These are phyloP conservation scores for Dactylellina drechsleri DNA, from an alignment of 2,329 filamentous ascomycete genomes.

Conservation along the genomic window DNA sequence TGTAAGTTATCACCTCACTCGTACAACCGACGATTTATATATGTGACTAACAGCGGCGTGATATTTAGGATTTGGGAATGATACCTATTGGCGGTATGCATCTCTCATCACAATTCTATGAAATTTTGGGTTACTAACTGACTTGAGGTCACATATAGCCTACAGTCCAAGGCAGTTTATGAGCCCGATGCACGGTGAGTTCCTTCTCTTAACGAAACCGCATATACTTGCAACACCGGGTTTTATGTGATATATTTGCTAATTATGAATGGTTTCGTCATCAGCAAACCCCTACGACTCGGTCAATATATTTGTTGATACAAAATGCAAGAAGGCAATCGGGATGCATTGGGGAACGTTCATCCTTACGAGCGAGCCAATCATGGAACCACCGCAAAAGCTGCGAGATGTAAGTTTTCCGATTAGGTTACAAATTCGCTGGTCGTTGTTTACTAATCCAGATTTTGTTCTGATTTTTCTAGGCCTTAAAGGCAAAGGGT, in stretches of 20 bases:
- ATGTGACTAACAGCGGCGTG: constrained; percentile 17
- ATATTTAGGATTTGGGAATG: constrained; percentile 82
- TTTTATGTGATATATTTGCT: not conserved
- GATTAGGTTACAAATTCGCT: constrained; percentile 5
- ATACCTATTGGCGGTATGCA: constrained; percentile 81
- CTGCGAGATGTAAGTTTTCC: constrained; percentile 67
- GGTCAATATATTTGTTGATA: constrained; percentile 89
- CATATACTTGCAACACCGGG: not conserved
- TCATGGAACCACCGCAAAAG: constrained; percentile 80
- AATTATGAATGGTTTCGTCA: constrained; percentile 7
- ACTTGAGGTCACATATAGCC: constrained; percentile 60
- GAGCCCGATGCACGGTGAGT: constrained; percentile 75
- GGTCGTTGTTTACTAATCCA: constrained; percentile 6
- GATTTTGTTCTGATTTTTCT: constrained; percentile 14
- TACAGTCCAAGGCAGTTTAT: constrained; percentile 79
- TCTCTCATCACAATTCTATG: constrained; percentile 40
- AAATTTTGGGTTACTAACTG: constrained; percentile 11
- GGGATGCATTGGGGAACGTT: constrained; percentile 90
- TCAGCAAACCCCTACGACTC: constrained; percentile 79
- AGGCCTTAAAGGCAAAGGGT: constrained; percentile 73
- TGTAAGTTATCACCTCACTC: constrained; percentile 30
- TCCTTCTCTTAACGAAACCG: not conserved
- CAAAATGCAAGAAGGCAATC: constrained; percentile 78
- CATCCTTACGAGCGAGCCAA: constrained; percentile 85
- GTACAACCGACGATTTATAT: constrained; percentile 29